These are phyloP conservation scores for Aphanomyces invadans DNA, from an alignment of 352 stramenopile genomes.

Conservation along the genomic window DNA sequence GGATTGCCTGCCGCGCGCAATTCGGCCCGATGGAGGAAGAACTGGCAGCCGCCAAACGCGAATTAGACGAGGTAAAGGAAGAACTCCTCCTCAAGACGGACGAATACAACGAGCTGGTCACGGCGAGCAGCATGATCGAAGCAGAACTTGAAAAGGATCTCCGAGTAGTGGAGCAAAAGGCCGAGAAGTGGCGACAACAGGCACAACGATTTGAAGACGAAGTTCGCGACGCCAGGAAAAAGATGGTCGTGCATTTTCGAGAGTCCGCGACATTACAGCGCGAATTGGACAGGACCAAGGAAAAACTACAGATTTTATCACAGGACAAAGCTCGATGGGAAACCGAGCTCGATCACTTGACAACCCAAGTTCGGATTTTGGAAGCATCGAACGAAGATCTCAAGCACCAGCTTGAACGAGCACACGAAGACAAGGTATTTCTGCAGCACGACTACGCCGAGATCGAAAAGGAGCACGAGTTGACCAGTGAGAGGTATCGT, in stretches of 20 bases:
- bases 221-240: slow-evolving; percentile 4
- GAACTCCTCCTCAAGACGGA: slow-evolving; percentile 24
- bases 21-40: slow-evolving; percentile 14
- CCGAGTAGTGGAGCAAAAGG: slow-evolving; percentile 5
- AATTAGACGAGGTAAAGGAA: slow-evolving; percentile 20
- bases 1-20: background rate
- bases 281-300: slow-evolving; percentile 19
- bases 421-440: slow-evolving; percentile 84
- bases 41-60: background rate
- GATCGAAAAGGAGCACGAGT: slow-evolving; percentile 67
- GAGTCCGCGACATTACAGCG: slow-evolving; percentile 12
- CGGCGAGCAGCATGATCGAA: slow-evolving; percentile 12
- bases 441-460: slow-evolving; percentile 75
- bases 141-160: slow-evolving; percentile 22
- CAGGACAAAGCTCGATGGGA: slow-evolving; percentile 12
- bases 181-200: slow-evolving; percentile 18
- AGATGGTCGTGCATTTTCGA: slow-evolving; percentile 7
- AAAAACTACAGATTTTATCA: slow-evolving; percentile 3
- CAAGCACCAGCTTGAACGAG: slow-evolving; percentile 72
- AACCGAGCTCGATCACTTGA: slow-evolving; percentile 60
- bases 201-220: slow-evolving; percentile 22
- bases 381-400: slow-evolving; percentile 71
- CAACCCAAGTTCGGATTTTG: slow-evolving; percentile 75
- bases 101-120: slow-evolving; percentile 24
- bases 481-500: slow-evolving; percentile 66